These are phyloP conservation scores for Pyrenopolyporus hunteri DNA, from an alignment of 495 filamentous ascomycete genomes.

Conservation along the genomic window DNA sequence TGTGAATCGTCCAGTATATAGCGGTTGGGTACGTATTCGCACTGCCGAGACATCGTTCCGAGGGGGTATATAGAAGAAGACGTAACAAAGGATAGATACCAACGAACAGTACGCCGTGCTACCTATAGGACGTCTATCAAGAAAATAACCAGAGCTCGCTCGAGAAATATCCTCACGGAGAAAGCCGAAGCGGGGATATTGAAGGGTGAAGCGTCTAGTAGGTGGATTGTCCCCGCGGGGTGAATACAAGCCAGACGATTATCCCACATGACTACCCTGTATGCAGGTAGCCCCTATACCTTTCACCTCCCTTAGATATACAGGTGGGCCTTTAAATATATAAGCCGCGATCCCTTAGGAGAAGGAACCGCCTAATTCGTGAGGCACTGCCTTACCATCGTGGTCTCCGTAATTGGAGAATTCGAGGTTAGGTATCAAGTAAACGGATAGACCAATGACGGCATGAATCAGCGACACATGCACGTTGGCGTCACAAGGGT, in stretches of 20 bases:
- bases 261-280: conserved; percentile 10
- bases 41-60: conserved; percentile 39
- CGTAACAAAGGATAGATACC: no score
- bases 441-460: conserved; percentile 8
- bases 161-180: conserved; percentile 44
- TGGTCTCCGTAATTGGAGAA: conserved; percentile 2
- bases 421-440: conserved; percentile 1
- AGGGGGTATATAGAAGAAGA: not conserved
- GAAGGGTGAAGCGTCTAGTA: no score
- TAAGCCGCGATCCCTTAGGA: not conserved
- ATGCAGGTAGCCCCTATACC: no score
- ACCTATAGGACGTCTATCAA: not conserved
- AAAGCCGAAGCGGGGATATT: conserved; percentile 22
- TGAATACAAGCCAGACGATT: conserved; percentile 11
- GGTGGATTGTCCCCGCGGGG: conserved; percentile 27
- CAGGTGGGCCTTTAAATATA: no score
- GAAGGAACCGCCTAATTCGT: no score
- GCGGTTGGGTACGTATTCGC: conserved; percentile 33
- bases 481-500: no score
- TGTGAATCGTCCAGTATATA: conserved; percentile 24
- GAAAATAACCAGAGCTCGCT: conserved; percentile 14
- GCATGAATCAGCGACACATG: not conserved
- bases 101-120: no score
- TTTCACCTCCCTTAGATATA: no score
- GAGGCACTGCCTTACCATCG: not conserved